Base-by-base conservation (phyloP, 129 eudicot species). In the Ambrosia artemisiifolia region DNA sequence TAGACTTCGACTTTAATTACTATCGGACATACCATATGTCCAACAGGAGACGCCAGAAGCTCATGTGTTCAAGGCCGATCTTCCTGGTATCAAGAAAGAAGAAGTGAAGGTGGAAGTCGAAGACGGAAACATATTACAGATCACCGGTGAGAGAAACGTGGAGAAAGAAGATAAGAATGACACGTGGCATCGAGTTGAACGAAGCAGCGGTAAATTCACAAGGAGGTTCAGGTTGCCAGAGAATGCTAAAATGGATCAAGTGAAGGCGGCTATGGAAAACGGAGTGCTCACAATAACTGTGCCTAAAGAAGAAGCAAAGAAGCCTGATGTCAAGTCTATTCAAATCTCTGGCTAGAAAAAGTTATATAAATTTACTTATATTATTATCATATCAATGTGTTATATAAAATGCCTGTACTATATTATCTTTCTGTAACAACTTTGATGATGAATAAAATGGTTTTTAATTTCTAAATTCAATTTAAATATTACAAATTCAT, bases 101-200 rank as follows among this genome's bases (percentile, higher is more conserved):
- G 85, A 79, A 28, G 85, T 75, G 8, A 79, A 70, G 46, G 79
- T 83, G 42, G 83, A 82, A 46, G 70, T 82, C 0, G 83, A 79
- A 49, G 87, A 83, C 36, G 81, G 63, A 1, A 78, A 40, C 61
- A 63, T 83, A 0, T 71, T 83, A 35, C 82, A 80, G 36, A 72
- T 84, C 12, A 76, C 77, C 48, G 87, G 82, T 2, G 82, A 84
- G 82, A 75, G 82, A 30, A 83, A 55, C 24, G 75, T 73, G 36
- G 87, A 83, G 77, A 77, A 80, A 49, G 85, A 83, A 69, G 88
- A 83, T n/a, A 80, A 83, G 76, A 83, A 75, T 2, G 87, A 83
- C 12, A 79, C 4, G 9, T 74, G 46, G 44, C 75, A 55, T 20
- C 40, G 42, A 0, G 67, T 70, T 0, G 75, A 70, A 55, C 16